These are phyloP conservation scores for Hydrangea macrophylla DNA, from an alignment of 148 eudicot species.

Conservation along the genomic window DNA sequence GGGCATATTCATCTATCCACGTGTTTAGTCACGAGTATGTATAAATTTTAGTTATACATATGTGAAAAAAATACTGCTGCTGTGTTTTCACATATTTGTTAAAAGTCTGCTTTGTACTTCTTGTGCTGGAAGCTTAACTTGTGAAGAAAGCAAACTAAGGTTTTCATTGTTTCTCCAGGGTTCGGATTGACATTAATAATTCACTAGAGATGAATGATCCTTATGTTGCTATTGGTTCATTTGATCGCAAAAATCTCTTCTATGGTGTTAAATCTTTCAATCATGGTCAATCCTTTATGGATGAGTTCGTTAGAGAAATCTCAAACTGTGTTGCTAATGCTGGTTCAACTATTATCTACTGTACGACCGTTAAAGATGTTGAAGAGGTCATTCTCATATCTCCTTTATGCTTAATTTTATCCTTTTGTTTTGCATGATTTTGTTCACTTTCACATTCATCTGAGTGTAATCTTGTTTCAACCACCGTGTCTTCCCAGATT, in stretches of 20 bases:
- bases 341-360: constrained; percentile 74
- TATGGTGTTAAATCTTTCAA: constrained; percentile 63
- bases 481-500: constrained; percentile 33
- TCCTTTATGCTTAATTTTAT: neutral
- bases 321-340: constrained; percentile 44
- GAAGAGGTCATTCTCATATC: constrained; percentile 48
- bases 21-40: neutral
- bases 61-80: neutral
- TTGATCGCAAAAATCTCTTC: constrained; percentile 75
- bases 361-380: constrained; percentile 74
- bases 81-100: neutral
- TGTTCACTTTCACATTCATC: constrained; percentile 4
- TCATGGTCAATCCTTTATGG: constrained; percentile 49
- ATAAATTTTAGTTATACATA: neutral
- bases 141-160: neutral
- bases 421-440: neutral
- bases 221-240: constrained; percentile 67
- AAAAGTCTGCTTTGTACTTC: neutral
- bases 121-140: neutral
- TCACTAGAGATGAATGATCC: constrained; percentile 66
- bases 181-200: constrained; percentile 48
- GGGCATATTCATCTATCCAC: neutral
- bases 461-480: constrained; percentile 2
- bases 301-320: constrained; percentile 58
- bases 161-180: constrained; percentile 37